A percentile compares a stretch with the other conserved stretches of the same genome.
These are phyloP conservation scores for Phoma sp. DNA, from an alignment of 2,329 filamentous ascomycete genomes.

Conservation along the genomic window DNA sequence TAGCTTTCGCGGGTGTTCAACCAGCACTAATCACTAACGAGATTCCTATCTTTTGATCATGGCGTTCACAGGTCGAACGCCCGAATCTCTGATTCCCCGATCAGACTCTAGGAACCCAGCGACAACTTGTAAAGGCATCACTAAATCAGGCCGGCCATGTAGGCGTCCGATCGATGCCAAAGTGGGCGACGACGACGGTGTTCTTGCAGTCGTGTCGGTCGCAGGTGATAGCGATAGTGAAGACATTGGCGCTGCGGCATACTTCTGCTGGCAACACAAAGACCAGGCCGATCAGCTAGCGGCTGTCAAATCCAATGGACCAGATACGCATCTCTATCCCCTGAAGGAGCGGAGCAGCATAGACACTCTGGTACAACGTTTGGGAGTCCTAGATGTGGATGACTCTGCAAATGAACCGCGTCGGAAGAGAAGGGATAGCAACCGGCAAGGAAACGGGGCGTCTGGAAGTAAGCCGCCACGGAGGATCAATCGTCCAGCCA, in stretches of 20 bases:
- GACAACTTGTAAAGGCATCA: slow-evolving; percentile 88
- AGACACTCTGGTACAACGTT: slow-evolving; percentile 81
- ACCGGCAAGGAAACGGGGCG: slow-evolving; percentile 22
- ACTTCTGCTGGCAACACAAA: slow-evolving; percentile 95
- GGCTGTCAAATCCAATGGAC: slow-evolving; percentile 26
- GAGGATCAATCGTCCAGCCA: slow-evolving; percentile 49
- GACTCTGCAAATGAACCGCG: slow-evolving; percentile 46
- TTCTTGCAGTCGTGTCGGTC: slow-evolving; percentile 51
- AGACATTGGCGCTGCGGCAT: slow-evolving; percentile 63
- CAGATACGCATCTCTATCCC: slow-evolving; percentile 58
- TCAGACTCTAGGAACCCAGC: slow-evolving; percentile 84
- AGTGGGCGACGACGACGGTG: slow-evolving; percentile 44
- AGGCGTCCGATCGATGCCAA: slow-evolving; percentile 69
- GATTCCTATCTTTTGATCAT: slow-evolving; percentile 15
- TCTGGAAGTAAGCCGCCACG: slow-evolving; percentile 27
- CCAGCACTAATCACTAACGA: background rate
- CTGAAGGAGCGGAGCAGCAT: slow-evolving; percentile 75
- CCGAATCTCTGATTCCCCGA: slow-evolving; percentile 78
- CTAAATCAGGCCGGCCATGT: slow-evolving; percentile 80
- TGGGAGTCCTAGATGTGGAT: slow-evolving; percentile 75
- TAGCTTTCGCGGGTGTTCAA: background rate
- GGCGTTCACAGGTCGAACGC: slow-evolving; percentile 60
- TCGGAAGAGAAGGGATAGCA: slow-evolving; percentile 37
- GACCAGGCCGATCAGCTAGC: slow-evolving; percentile 70
- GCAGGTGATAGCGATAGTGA: slow-evolving; percentile 54